Evolutionary conservation across 805 yeast species (phyloP), one percentile per base, ranked within the genome.

Genomic region (Komagataella populi): DNA sequence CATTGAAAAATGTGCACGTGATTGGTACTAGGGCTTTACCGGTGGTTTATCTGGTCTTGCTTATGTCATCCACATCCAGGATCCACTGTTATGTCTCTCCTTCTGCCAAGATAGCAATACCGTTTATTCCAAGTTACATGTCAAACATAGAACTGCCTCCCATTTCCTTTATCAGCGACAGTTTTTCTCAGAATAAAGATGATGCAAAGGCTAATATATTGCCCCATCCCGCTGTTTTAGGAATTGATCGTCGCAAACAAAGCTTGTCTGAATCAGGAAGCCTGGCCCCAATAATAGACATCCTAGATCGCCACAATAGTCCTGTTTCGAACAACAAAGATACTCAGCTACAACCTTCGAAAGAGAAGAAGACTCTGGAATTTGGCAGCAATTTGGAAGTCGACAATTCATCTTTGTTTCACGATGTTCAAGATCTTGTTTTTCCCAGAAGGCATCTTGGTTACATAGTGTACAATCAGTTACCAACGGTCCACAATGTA

Each of bases 391-490:
- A 58, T 10, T 72, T 69, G 43, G 80, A 72, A 1, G 52, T 75
- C 0, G 63, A 61, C 14, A 62, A 63, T 23, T 76, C 76, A 1
- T 55, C 65, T 3, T 57, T 61, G 51, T 76, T 77, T 30, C 39
- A 14, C 8, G 39, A 30, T 30, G 14, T 30, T 30, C 39, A 30
- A 30, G n/a, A 30, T 10, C 39, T 30, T 30, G 39, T 6, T 14
- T 45, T 45, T 56, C 73, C 74, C 30, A 63, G 80, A 45, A 64
- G 63, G 44, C 66, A 72, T 53, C 63, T 83, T 7, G 87, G 87
- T 0, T 68, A 78, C 1, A 63, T 83, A 3, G 61, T 82, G 0
- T 86, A 87, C 60, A 74, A 73, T 47, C 76, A 79, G 6, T 71
- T 72, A 18, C 80, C 83, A 12, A 78, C 83, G 0, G 67, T 69